Evolutionary conservation across 257 asterid species (phyloP).

Genomic region (Ligustrum vulgare): DNA sequence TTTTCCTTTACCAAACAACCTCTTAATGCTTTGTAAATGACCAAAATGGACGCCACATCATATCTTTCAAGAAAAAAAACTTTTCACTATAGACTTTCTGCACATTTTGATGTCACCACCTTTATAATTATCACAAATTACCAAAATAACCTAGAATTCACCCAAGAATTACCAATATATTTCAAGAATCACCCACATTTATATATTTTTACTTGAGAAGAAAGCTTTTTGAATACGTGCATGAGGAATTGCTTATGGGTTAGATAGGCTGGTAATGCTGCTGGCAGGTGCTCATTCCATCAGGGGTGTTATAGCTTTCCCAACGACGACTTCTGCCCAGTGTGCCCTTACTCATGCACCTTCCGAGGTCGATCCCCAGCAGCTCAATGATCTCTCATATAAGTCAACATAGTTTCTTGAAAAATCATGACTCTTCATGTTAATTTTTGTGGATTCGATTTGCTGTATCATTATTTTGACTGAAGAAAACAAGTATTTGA

Average conservation of each 20-base stretch:
- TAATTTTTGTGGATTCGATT: background rate
- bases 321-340: constrained; percentile 85
- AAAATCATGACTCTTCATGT: background rate
- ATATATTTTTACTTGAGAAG: background rate
- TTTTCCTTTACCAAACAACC: no score
- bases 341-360: constrained; percentile 91
- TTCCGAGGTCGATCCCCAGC: constrained; percentile 76
- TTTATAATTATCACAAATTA: no score
- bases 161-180: no score
- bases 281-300: constrained; percentile 77
- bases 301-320: constrained; percentile 94
- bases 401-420: constrained; percentile 27
- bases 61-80: no score
- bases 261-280: constrained; percentile 87
- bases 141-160: background rate
- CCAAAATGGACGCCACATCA: background rate
- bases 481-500: background rate
- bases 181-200: background rate
- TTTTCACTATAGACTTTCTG: background rate
- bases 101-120: background rate
- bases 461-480: background rate
- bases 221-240: constrained; percentile 14
- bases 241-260: constrained; percentile 95
- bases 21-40: background rate
- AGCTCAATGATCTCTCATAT: constrained; percentile 70